Evolutionary conservation across 202 grass and related monocot species (phyloP), one percentile per base, ranked within the genome.

Genomic region (Setaria viridis): DNA sequence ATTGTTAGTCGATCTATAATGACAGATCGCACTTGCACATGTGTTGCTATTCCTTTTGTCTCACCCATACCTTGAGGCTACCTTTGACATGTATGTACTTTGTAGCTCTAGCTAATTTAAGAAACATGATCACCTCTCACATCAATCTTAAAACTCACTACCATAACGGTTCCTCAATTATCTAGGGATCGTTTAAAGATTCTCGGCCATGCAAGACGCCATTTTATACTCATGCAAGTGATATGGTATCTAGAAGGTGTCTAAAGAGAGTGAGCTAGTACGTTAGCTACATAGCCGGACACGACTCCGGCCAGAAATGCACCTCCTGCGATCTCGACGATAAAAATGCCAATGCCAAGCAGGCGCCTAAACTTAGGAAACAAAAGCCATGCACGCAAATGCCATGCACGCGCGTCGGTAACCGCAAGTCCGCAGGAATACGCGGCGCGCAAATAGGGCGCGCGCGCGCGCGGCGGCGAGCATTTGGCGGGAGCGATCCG

Each of bases 401-500:
- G 32, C 67, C 66, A 62, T 86, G 70, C n/a, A 9, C 77, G 12
- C 11, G 50, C 72, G 50, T 21, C 72, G 32, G 9, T 51, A 80
- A 51, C 78, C 32, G 63, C 8, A 0, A 1, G 2, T 2, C 3
- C 62, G 15, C 48, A 4, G 13, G 37, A 33, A 58, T 39, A 29
- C 20, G 39, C 76, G 60, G 30, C 70, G 45, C 14, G 42, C 17
- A 75, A 84, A 11, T 41, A 10, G 20, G 49, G 13, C 8, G 7
- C 17, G 30, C 51, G 56, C 42, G 16, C 30, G 68, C 62, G 19
- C 72, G 89, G 89, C 74, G 68, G 11, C 80, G 85, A 80, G 85
- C 77, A 45, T 84, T 72, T 80, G 63, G 45, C 85, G 89, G 90
- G 85, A 67, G 89, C 87, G 84, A 82, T 72, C 41, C 37, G 74